Base-by-base conservation (phyloP, 2,329 filamentous ascomycete species). In the Acrocalymma vagum region DNA sequence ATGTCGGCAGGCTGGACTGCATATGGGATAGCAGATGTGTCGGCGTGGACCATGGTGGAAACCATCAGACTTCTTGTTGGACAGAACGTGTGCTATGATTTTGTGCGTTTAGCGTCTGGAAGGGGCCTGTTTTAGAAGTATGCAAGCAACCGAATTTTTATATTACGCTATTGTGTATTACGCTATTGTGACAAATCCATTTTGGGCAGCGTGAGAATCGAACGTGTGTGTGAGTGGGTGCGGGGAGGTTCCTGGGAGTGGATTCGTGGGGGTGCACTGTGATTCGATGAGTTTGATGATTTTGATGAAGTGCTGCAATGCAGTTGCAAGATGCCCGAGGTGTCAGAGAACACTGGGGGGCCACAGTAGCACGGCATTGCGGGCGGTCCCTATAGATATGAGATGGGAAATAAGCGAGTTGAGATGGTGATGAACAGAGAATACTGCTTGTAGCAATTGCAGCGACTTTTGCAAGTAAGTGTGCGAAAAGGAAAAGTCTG, bases 21-120 rank as follows among this genome's bases (percentile, higher is more conserved):
- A 6, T 94, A 93, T 63, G 87, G 87, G 1, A 82, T 86, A 13
- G 87, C 86, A 16, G 89, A 95, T 67, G 87, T 91, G 21, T 86
- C 85, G 41, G 88, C 89, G 0, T 94, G 91, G 73, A 92, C 88
- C 15, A 92, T 88, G 3, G 89, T 93, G 5, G 88, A 94, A 71
- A 93, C 85, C 32, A 71, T 94, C 39, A 78, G 89, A 53, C 69
- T 92, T 44, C 77, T 95, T 16, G 87, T 93, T 9, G 90, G 90
- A 8, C 88, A 94, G 72, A 94, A 94, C 65, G 88, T 94, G 41
- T 88, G 87, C 5, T 93, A 90, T 70, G 91, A 88, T 70, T 95
- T 95, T 73, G 90, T 94, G 27, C 79, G 88, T 32, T 75, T 94
- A 63, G 88, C 89, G 25, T 80, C 78, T 51, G 82, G 82, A 16